Evolutionary conservation across 257 asterid genomes (phyloP).

Genomic region (Paraleonurus japonicus): DNA sequence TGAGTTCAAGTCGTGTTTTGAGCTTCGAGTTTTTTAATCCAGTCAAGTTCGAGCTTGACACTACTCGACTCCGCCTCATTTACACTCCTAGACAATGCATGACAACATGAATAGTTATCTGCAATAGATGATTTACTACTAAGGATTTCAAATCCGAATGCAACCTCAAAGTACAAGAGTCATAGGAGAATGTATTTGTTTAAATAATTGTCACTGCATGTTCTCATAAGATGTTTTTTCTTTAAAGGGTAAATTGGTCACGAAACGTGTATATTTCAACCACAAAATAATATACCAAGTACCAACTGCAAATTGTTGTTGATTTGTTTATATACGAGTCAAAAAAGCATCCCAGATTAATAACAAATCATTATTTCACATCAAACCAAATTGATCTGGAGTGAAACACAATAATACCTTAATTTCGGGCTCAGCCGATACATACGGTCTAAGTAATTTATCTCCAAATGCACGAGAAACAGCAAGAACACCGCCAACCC

Average conservation of each 20-base stretch:
- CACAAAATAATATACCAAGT: background rate
- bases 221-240: background rate
- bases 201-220: background rate
- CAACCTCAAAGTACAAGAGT: background rate
- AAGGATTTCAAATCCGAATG: background rate
- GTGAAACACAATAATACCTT: slow-evolving; percentile 39
- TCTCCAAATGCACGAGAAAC: slow-evolving; percentile 92
- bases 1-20: too few species aligned
- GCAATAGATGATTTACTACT: background rate
- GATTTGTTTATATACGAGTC: background rate
- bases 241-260: background rate
- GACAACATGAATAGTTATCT: background rate
- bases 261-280: background rate
- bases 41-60: too few species aligned
- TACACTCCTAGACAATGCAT: too few species aligned
- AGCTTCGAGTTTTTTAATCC: too few species aligned
- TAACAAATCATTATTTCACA: background rate
- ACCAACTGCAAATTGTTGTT: background rate
- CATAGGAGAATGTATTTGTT: background rate
- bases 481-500: slow-evolving; percentile 89
- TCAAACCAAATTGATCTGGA: slow-evolving; percentile 1
- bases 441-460: slow-evolving; percentile 63
- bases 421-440: slow-evolving; percentile 75
- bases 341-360: background rate
- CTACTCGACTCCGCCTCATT: too few species aligned